These are phyloP conservation scores for Populus nigra DNA, from an alignment of 345 rosid species.

Conservation along the genomic window DNA sequence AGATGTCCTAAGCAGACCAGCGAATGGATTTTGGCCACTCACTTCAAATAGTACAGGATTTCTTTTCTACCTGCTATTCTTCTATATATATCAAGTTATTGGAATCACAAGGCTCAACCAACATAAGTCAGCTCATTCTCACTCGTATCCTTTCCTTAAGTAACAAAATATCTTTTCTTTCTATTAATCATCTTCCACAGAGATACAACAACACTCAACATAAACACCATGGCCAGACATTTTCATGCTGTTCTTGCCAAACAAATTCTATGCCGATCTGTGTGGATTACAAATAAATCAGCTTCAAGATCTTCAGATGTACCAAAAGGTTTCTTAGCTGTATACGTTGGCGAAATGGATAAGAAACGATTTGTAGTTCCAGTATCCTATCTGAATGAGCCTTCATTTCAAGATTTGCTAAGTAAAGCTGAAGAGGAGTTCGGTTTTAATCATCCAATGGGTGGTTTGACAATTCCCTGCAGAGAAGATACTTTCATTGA, in stretches of 20 bases:
- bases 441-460: slow-evolving; percentile 25
- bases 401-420: slow-evolving; percentile 36
- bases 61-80: too few relatives aligned
- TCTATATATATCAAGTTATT: background rate
- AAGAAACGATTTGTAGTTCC: slow-evolving; percentile 40
- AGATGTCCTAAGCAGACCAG: background rate
- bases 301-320: slow-evolving; percentile 8
- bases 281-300: background rate
- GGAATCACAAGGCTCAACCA: background rate
- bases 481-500: slow-evolving; percentile 21
- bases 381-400: slow-evolving; percentile 36
- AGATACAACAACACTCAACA: background rate
- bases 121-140: background rate
- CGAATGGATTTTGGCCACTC: too few relatives aligned
- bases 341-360: slow-evolving; percentile 27
- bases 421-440: slow-evolving; percentile 31
- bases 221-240: slow-evolving; percentile 8
- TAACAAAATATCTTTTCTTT: too few relatives aligned
- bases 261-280: background rate
- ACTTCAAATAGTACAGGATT: too few relatives aligned
- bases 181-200: background rate
- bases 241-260: slow-evolving; percentile 10
- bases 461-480: slow-evolving; percentile 23
- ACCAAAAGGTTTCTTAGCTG: slow-evolving; percentile 31
- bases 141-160: too few relatives aligned